Conservation (phyloP, 768 basidiomycete species). For the Panaeolus cyanescens region DNA sequence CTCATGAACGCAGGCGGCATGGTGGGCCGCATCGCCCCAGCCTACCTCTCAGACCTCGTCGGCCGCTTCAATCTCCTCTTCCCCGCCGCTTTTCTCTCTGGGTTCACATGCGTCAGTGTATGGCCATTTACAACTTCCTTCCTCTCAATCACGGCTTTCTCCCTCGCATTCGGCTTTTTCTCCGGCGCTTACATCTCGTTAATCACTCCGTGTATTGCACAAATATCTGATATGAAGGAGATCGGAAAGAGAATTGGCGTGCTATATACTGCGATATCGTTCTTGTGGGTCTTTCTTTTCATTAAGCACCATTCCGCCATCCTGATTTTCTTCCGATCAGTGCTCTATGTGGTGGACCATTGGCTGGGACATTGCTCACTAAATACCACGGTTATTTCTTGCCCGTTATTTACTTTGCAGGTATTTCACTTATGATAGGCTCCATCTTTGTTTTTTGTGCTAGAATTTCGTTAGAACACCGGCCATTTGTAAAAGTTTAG, state of each 20-base stretch:
- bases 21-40: conserved; percentile 64
- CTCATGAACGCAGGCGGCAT: conserved; percentile 71
- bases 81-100: conserved; percentile 63
- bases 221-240: conserved; percentile 59
- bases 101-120: conserved; percentile 55
- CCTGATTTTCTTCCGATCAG: conserved; percentile 30
- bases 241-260: conserved; percentile 67
- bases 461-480: conserved; percentile 44
- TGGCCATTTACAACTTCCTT: conserved; percentile 54
- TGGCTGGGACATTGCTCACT: conserved; percentile 59
- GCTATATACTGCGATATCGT: conserved; percentile 63
- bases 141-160: conserved; percentile 48
- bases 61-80: conserved; percentile 70
- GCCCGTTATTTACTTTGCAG: conserved; percentile 61
- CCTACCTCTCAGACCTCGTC: conserved; percentile 62
- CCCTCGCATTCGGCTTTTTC: conserved; percentile 60
- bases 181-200: conserved; percentile 72
- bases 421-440: conserved; percentile 58
- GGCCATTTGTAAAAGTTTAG: conserved; percentile 49
- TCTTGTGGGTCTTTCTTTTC: conserved; percentile 58
- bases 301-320: not conserved
- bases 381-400: conserved; percentile 44
- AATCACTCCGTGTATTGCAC: conserved; percentile 66
- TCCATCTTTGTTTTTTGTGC: conserved; percentile 57
- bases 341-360: conserved; percentile 64